Evolutionary conservation across 352 stramenopile species (phyloP).

Genomic region (Globisporangium paddicum): DNA sequence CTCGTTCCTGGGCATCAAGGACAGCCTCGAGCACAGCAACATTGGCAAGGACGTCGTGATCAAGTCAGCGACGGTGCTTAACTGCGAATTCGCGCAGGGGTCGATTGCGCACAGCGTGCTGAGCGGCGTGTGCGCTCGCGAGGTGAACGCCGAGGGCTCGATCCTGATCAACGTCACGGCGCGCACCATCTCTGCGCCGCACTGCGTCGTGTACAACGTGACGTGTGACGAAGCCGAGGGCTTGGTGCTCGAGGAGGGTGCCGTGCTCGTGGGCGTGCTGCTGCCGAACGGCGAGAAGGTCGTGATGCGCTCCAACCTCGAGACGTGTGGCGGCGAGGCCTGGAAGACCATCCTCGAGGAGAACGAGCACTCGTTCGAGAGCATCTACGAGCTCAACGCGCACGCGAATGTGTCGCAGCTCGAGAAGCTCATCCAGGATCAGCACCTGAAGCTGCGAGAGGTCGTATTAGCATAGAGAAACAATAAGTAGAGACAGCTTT

Average conservation of each 20-base stretch:
- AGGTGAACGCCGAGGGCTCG: constrained; percentile 92
- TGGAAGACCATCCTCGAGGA: constrained; percentile 92
- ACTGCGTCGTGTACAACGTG: constrained; percentile 97
- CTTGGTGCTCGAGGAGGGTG: constrained; percentile 90
- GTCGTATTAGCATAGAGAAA: constrained; percentile 51
- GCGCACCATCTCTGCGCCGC: constrained; percentile 92
- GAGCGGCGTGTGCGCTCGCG: constrained; percentile 83
- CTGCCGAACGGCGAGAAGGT: constrained; percentile 90
- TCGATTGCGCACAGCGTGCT: constrained; percentile 83
- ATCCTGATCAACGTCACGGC: constrained; percentile 98
- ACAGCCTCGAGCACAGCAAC: constrained; percentile 73
- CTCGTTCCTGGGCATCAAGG: constrained; percentile 74
- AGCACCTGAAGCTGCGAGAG: constrained; percentile 75
- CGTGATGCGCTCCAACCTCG: constrained; percentile 89
- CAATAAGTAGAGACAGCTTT: not conserved
- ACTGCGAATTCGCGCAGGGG: constrained; percentile 67
- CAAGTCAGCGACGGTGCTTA: constrained; percentile 69
- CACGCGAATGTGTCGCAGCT: constrained; percentile 82
- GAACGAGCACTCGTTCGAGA: constrained; percentile 95
- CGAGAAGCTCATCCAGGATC: constrained; percentile 80
- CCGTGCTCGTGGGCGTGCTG: constrained; percentile 94
- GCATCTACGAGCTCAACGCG: constrained; percentile 93
- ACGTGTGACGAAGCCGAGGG: constrained; percentile 88
- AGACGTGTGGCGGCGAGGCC: constrained; percentile 91
- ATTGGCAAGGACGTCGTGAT: constrained; percentile 53